Base-by-base conservation (phyloP, 192 early-diverging fungal species). In the Coemansia sp. region DNA sequence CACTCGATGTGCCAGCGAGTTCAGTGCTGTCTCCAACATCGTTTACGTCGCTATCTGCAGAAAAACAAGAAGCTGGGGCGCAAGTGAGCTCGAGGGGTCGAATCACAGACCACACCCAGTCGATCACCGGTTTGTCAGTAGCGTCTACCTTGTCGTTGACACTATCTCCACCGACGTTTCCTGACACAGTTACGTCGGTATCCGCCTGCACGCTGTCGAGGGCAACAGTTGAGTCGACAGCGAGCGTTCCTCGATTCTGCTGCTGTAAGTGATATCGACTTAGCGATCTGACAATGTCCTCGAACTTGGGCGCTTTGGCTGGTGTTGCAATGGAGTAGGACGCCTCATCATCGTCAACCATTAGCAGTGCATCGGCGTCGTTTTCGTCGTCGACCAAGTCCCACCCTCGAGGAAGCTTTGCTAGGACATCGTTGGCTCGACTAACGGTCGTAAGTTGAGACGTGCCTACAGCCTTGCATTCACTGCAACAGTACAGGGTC, bases 41-140 rank as follows among this genome's bases (percentile, higher is more conserved):
- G 28, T 46, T 47, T n/a, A 38, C 13, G 26, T 50, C 38, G 40
- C 32, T 30, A 32, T 19, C 47, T 26, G 58, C 60, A 17, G 72
- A 64, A 64, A 82, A 70, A 5, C 80, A 72, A 2, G 72, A 77
- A 8, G 80, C 80, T 35, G 80, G 75, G 14, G 75, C 75, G 37
- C 75, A 74, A 17, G 62, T 52, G 43, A 82, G 75, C 66, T 82
- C 75, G 10, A 82, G 68, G 3, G 80, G 80, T 4, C 72, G 75
- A 38, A 82, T 64, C 13, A 58, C 28, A 35, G 75, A 71, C 80
- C 80, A 82, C 3, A 82, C 28, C 80, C 80, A 82, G 49, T 82
- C 80, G 33, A 82, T 71, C 9, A 37, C 65, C 17, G 37, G 58
- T 33, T 74, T 72, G 30, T 65, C 68, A 3, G 53, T 55, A 23